Percentiles rank a stretch among this genome's conserved stretches.
Conservation (phyloP, 148 eudicot species). For the Persicaria maculosa region DNA sequence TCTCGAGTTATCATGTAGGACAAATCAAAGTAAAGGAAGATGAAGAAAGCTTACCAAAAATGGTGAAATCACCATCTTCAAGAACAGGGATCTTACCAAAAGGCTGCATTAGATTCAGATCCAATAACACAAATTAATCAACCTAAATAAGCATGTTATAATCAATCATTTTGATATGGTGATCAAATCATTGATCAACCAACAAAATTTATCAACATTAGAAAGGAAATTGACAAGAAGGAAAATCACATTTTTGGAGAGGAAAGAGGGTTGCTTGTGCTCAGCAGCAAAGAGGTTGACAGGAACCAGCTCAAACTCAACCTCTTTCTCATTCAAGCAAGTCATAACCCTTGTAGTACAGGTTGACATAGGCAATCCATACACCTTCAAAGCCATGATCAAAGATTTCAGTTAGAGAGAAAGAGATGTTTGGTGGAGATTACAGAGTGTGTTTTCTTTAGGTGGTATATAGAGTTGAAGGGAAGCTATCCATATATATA, state of each 20-base stretch:
- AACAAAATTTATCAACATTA: not conserved
- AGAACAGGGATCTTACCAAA: constrained; percentile 40
- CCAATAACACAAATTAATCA: not conserved
- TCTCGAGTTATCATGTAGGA: too few species aligned
- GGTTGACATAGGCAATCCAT: constrained; percentile 16
- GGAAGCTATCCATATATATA: too few species aligned
- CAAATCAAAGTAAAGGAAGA: not conserved
- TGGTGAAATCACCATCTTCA: constrained; percentile 40
- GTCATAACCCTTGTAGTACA: constrained; percentile 12
- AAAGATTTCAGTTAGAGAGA: not conserved
- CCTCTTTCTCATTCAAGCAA: constrained; percentile 13
- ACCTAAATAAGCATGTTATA: not conserved
- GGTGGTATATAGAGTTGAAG: too few species aligned
- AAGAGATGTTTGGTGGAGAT: not conserved
- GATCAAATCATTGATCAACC: not conserved
- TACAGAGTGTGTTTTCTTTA: not conserved
- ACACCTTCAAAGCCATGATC: constrained; percentile 6
- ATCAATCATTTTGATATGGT: not conserved
- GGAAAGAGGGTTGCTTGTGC: constrained; percentile 14
- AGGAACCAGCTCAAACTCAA: constrained; percentile 13
- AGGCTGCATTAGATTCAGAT: constrained; percentile 24
- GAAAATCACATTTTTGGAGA: constrained; percentile 9
- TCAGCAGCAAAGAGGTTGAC: constrained; percentile 8
- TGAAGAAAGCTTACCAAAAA: constrained; percentile 28
- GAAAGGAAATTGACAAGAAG: too few species aligned